Evolutionary conservation across 2,329 filamentous ascomycete species (phyloP).

Genomic region (Fusarium armeniacum): DNA sequence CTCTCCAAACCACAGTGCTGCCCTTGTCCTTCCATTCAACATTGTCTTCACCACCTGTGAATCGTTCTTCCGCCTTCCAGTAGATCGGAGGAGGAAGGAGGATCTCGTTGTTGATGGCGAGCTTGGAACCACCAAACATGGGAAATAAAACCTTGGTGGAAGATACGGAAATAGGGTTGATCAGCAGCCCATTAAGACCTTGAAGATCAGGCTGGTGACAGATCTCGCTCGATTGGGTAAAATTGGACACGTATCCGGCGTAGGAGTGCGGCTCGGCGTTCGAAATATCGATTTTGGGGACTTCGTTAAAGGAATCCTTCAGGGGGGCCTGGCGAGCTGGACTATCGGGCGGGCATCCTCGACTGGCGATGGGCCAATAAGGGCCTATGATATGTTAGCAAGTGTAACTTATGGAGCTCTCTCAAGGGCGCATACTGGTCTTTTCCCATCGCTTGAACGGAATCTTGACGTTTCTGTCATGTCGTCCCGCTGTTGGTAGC

Average conservation of each 20-base stretch:
- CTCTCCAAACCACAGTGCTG: conserved; percentile 72
- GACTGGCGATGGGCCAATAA: conserved; percentile 70
- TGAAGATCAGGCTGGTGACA: conserved; percentile 76
- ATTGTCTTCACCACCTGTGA: conserved; percentile 68
- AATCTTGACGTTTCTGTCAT: conserved; percentile 54
- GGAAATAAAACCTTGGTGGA: conserved; percentile 72
- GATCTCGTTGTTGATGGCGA: conserved; percentile 78
- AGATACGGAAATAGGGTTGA: conserved; percentile 69
- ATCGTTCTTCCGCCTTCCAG: conserved; percentile 73
- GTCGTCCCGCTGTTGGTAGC: conserved; percentile 57
- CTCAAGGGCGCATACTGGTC: conserved; percentile 57
- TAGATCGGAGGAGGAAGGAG: conserved; percentile 78
- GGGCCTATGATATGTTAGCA: conserved; percentile 55
- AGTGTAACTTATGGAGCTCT: neutral
- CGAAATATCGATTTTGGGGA: conserved; percentile 62
- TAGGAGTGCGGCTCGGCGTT: conserved; percentile 64
- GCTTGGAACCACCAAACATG: conserved; percentile 77
- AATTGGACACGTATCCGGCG: conserved; percentile 73
- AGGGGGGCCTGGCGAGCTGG: conserved; percentile 65
- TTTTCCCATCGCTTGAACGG: conserved; percentile 65
- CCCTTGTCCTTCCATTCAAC: conserved; percentile 70
- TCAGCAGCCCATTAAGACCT: conserved; percentile 74
- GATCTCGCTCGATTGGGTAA: conserved; percentile 70
- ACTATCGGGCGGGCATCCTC: conserved; percentile 74
- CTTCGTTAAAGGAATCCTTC: conserved; percentile 60